phyloP scores from a whole-genome alignment of 306 rosid genomes.

The Ochetophila trinervis region DNA sequence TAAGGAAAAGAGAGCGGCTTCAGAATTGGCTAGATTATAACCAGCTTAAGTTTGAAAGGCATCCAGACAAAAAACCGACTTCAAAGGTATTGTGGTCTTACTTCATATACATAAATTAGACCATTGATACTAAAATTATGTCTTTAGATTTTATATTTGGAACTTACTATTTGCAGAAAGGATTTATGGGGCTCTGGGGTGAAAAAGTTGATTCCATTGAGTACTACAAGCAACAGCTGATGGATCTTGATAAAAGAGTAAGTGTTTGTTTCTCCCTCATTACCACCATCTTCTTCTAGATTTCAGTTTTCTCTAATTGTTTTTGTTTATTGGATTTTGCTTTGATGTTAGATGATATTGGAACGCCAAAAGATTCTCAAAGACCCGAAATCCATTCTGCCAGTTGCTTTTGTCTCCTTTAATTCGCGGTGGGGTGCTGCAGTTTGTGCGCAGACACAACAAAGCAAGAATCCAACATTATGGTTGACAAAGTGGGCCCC shows the following conservation, averaged over 20 bases:
- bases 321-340: constrained; percentile 12
- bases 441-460: constrained; percentile 96
- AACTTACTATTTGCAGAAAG: constrained; percentile 44
- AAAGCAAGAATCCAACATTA: constrained; percentile 85
- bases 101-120: not conserved
- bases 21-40: constrained; percentile 92
- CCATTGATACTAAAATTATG: not conserved
- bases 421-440: constrained; percentile 94
- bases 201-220: constrained; percentile 73
- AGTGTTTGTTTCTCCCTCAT: constrained; percentile 29
- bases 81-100: constrained; percentile 47
- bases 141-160: constrained; percentile 22
- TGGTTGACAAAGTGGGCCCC: constrained; percentile 99
- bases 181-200: constrained; percentile 69
- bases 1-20: constrained; percentile 61
- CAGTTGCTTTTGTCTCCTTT: constrained; percentile 89
- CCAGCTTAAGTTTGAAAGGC: constrained; percentile 84
- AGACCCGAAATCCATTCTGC: constrained; percentile 70
- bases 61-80: constrained; percentile 68
- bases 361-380: constrained; percentile 80
- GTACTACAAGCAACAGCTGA: constrained; percentile 60
- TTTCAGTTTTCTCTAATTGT: constrained; percentile 12
- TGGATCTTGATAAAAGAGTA: constrained; percentile 67
- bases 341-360: constrained; percentile 52
- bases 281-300: constrained; percentile 1